phyloP scores from a whole-genome alignment of 1,284 basidiomycete species.

The Puccinia coronata region DNA sequence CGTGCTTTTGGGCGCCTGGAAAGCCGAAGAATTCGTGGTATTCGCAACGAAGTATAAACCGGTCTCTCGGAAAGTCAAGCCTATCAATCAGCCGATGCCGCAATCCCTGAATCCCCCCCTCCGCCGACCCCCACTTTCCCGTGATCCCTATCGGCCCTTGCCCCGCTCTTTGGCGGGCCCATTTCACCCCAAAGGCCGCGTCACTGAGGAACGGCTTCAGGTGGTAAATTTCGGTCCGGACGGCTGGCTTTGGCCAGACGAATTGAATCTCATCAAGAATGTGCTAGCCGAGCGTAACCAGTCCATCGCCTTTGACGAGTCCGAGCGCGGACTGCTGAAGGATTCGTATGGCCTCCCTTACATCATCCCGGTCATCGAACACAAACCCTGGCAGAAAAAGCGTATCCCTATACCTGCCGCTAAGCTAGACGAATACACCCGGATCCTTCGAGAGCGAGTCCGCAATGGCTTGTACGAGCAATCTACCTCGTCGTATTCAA shows the following conservation, averaged over 20 bases:
- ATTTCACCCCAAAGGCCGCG: too few species aligned
- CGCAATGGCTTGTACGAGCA: background rate
- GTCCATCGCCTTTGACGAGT: background rate
- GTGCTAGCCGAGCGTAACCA: background rate
- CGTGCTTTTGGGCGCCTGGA: background rate
- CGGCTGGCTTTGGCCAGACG: background rate
- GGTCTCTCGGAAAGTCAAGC: conserved; percentile 14
- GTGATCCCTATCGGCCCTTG: background rate
- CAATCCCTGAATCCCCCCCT: conserved; percentile 9
- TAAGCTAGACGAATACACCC: background rate
- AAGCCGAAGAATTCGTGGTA: background rate
- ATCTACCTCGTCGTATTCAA: background rate
- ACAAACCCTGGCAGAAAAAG: conserved; percentile 8
- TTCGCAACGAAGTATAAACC: too few species aligned
- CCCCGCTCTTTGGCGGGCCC: background rate
- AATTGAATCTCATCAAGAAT: background rate
- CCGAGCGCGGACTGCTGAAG: background rate
- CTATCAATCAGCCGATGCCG: too few species aligned
- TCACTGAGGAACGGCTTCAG: background rate
- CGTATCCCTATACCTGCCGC: background rate
- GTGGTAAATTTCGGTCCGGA: background rate
- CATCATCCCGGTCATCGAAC: conserved; percentile 6
- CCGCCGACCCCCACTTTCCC: background rate
- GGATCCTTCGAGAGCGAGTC: background rate
- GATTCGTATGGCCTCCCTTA: background rate